These are phyloP conservation scores for Candida ascalaphidarum DNA, from an alignment of 805 yeast species.

Conservation along the genomic window DNA sequence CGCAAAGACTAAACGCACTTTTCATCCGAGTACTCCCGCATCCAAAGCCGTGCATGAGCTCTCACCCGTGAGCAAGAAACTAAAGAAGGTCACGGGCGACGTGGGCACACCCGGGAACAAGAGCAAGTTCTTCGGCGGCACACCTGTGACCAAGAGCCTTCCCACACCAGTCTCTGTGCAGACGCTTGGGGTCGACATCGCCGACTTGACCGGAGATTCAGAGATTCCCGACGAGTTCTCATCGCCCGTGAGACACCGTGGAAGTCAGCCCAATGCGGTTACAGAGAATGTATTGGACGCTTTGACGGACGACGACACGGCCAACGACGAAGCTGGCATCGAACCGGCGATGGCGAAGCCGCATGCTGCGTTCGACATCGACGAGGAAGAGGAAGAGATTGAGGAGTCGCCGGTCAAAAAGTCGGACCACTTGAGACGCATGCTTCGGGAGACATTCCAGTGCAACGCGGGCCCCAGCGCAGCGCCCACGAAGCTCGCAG, in stretches of 20 bases:
- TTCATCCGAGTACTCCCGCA: no score
- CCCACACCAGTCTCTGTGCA: background rate
- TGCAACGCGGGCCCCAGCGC: no score
- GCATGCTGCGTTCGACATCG: conserved; percentile 11
- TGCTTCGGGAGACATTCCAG: no score
- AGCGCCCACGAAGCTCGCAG: no score
- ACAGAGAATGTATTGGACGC: conserved; percentile 9
- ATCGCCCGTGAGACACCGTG: conserved; percentile 12
- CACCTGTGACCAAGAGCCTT: background rate
- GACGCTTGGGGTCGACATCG: conserved; percentile 5
- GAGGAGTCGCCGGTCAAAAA: conserved; percentile 33
- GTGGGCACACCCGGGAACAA: conserved; percentile 1
- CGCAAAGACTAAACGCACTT: background rate
- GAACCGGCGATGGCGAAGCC: conserved; percentile 4
- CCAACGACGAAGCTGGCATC: background rate
- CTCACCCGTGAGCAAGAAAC: conserved; percentile 11
- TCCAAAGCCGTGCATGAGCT: conserved; percentile 3
- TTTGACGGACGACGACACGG: conserved; percentile 1
- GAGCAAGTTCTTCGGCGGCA: conserved; percentile 8
- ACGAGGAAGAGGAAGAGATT: conserved; percentile 25
- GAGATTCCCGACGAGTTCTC: conserved; percentile 23
- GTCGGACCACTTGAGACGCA: no score
- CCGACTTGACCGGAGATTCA: conserved; percentile 17
- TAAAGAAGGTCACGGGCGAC: conserved; percentile 3
- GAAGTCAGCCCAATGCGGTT: conserved; percentile 6